Conservation (phyloP, 345 rosid genomes). For the Erucastrum elatum region DNA sequence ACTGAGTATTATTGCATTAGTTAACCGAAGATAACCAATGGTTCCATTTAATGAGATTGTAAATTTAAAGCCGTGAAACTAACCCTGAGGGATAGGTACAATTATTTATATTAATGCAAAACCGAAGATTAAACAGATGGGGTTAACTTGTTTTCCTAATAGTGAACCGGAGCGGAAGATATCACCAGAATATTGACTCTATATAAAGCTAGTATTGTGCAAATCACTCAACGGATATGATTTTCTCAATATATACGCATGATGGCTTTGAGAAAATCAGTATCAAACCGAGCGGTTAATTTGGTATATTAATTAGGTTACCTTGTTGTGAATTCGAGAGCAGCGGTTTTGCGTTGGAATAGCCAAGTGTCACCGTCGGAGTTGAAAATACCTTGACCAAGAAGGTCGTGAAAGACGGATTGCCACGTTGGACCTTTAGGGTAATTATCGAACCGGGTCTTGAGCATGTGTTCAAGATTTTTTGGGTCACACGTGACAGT, state of each 20-base stretch:
- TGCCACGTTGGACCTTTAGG: constrained; percentile 87
- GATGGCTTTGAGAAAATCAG: not conserved
- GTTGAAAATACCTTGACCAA: constrained; percentile 74
- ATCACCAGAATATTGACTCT: not conserved
- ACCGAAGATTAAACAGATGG: too few relatives aligned
- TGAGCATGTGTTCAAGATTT: constrained; percentile 69
- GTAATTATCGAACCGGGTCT: constrained; percentile 70
- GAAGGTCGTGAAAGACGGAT: constrained; percentile 67
- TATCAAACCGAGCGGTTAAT: not conserved
- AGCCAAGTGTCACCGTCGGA: constrained; percentile 78
- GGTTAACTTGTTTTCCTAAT: not conserved
- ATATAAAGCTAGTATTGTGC: too few relatives aligned
- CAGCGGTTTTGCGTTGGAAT: constrained; percentile 83
- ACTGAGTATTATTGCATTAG: not conserved
- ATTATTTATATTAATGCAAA: too few relatives aligned
- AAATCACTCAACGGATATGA: not conserved
- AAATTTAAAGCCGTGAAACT: not conserved
- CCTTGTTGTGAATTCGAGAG: constrained; percentile 70
- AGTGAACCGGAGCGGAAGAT: not conserved
- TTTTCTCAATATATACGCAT: not conserved
- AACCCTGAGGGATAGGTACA: not conserved
- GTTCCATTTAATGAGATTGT: not conserved
- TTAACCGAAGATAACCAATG: not conserved
- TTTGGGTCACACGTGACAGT: constrained; percentile 80
- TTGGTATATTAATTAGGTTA: not conserved